phyloP scores from a whole-genome alignment of 768 basidiomycete species.

The Pisolithus tinctorius region DNA sequence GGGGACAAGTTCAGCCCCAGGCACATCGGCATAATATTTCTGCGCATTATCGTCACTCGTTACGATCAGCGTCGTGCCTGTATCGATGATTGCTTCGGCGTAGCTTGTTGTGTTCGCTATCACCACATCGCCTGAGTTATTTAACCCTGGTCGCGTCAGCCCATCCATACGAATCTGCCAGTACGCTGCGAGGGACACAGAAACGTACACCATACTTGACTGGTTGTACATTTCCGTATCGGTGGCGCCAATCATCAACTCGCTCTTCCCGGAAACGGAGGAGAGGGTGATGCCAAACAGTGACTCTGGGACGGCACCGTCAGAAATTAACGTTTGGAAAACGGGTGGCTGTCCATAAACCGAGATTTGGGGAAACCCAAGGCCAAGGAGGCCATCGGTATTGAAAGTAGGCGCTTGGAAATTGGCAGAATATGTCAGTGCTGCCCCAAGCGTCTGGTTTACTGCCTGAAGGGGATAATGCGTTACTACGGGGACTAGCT shows the following conservation, averaged over 20 bases:
- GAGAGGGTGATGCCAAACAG: conserved; percentile 47
- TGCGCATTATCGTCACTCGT: conserved; percentile 20
- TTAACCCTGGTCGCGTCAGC: conserved; percentile 18
- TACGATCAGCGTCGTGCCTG: conserved; percentile 23
- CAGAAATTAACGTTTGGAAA: conserved; percentile 39
- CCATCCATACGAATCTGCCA: conserved; percentile 33
- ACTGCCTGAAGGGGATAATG: conserved; percentile 19
- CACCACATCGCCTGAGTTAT: conserved; percentile 15
- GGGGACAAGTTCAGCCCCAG: conserved; percentile 21
- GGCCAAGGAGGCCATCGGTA: conserved; percentile 38
- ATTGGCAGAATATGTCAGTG: conserved; percentile 30
- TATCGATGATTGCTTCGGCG: conserved; percentile 30
- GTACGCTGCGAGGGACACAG: conserved; percentile 26
- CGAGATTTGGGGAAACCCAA: conserved; percentile 36
- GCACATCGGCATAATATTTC: conserved; percentile 23
- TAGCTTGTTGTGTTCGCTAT: conserved; percentile 17
- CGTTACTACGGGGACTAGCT: conserved; percentile 4
- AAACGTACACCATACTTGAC: conserved; percentile 30
- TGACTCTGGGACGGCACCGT: conserved; percentile 26
- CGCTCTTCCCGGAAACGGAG: conserved; percentile 32
- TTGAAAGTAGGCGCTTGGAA: conserved; percentile 20
- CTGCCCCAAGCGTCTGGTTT: conserved; percentile 39
- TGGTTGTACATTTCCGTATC: conserved; percentile 41
- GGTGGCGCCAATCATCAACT: conserved; percentile 51
- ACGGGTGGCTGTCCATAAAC: conserved; percentile 29